phyloP scores from a whole-genome alignment of 1,284 basidiomycete species.

The Apiotrichum domesticum region DNA sequence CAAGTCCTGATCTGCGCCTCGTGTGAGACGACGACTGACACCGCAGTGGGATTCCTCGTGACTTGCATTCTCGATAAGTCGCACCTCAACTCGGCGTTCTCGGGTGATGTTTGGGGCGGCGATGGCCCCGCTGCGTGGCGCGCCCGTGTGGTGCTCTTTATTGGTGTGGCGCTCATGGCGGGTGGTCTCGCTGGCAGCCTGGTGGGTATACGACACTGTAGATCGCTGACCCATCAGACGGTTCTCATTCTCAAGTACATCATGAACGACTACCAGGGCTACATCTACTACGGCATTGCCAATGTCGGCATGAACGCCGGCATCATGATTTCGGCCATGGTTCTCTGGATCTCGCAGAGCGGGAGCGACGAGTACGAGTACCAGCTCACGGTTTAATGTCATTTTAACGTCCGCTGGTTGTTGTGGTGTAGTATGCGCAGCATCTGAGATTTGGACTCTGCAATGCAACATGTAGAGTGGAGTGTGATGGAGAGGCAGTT shows the following conservation, averaged over 20 bases:
- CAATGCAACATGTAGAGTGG: too few relatives aligned
- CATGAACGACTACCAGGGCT: constrained; percentile 68
- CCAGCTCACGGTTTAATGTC: constrained; percentile 44
- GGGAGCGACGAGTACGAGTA: constrained; percentile 48
- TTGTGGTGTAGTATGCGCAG: too few relatives aligned
- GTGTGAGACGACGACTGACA: not conserved
- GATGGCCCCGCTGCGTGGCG: constrained; percentile 81
- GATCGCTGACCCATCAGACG: constrained; percentile 53
- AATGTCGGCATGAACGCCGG: constrained; percentile 87
- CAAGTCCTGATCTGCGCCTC: too few relatives aligned
- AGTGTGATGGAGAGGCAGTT: too few relatives aligned
- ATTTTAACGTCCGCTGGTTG: too few relatives aligned
- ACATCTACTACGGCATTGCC: constrained; percentile 87
- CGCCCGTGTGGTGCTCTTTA: constrained; percentile 81
- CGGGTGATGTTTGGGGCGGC: constrained; percentile 50
- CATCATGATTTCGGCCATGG: constrained; percentile 67
- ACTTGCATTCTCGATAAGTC: constrained; percentile 95
- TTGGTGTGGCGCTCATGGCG: constrained; percentile 95
- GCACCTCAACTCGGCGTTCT: constrained; percentile 73
- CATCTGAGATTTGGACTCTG: too few relatives aligned
- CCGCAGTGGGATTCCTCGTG: constrained; percentile 76
- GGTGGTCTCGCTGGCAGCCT: constrained; percentile 90
- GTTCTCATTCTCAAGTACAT: constrained; percentile 90
- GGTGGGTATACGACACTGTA: constrained; percentile 51
- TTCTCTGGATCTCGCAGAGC: constrained; percentile 47